A percentile compares a stretch with the other conserved stretches of the same genome.
phyloP scores from a whole-genome alignment of 257 asterid genomes.

The Fraxinus americana region DNA sequence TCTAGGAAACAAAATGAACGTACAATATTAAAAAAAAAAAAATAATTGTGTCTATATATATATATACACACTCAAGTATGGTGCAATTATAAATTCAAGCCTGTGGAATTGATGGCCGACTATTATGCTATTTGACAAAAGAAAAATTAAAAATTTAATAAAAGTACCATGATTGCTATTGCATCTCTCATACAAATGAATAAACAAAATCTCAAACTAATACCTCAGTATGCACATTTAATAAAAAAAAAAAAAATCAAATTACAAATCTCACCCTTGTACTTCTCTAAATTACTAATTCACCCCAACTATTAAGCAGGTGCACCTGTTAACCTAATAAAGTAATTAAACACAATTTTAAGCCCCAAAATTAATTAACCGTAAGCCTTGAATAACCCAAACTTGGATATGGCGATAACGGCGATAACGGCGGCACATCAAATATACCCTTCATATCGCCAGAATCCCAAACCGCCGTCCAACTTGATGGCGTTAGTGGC shows the following conservation, averaged over 20 bases:
- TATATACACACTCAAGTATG: no score
- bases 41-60: no score
- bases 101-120: neutral
- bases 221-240: conserved; percentile 18
- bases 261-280: conserved; percentile 5
- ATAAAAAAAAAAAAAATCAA: neutral
- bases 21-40: no score
- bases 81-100: neutral
- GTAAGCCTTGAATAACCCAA: conserved; percentile 41
- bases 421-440: conserved; percentile 79
- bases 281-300: no score
- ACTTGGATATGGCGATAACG: conserved; percentile 54
- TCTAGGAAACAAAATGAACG: no score
- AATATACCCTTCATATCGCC: conserved; percentile 78
- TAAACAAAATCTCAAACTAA: conserved; percentile 29
- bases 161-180: conserved; percentile 1
- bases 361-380: conserved; percentile 29
- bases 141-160: conserved; percentile 1
- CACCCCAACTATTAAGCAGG: conserved; percentile 54
- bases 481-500: conserved; percentile 85
- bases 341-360: neutral
- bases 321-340: conserved; percentile 25
- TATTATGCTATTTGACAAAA: neutral
- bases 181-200: conserved; percentile 26
- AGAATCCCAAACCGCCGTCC: conserved; percentile 84